Evolutionary conservation across 441 rosid genomes (phyloP), one percentile per base, ranked within the genome.

Genomic region (Euphorbia celastroides): DNA sequence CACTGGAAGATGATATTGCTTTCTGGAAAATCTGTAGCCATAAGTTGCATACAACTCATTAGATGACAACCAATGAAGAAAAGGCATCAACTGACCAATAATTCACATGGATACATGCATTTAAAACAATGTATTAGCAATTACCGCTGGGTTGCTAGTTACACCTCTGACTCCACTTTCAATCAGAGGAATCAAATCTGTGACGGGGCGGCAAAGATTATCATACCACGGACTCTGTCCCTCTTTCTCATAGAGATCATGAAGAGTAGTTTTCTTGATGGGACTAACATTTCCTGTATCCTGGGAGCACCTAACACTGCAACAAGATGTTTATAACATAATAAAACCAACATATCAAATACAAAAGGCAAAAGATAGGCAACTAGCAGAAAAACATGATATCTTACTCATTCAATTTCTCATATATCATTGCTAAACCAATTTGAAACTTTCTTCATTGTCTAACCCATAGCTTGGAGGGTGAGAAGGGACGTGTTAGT

Each of bases 201-300:
- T 89, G n/a, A 94, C 94, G 0, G 98, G 99, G 36, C 99, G 84
- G 84, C 98, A 94, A 20, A 94, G 94, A 78, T 92, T 94, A 71
- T 94, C 99, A 74, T 94, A 94, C 99, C 99, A 94, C 26, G 99
- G 99, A 80, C 99, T 92, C 84, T 94, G 99, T 42, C 98, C 98
- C 79, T 87, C 91, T 11, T 67, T 64, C 69, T 92, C 97, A 58
- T 94, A 94, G 41, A 94, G 96, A 82, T 94, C 97, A 36, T 92
- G 99, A 74, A 94, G 90, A 9, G 82, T 71, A 0, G 98, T 94
- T 75, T 71, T 86, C 84, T 84, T 84, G 12, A 22, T 68, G 5
- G 86, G 46, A 60, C 66, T 77, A 69, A 89, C 93, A 51, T 86
- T 88, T 60, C 89, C 94, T 63, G 77, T 77, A 48, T 81, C 76